Percentiles rank a stretch among this genome's conserved stretches.
These are phyloP conservation scores for Triticum aestivum DNA, from an alignment of 176 grass and related monocot species.

Conservation along the genomic window IWGSC_CS_RefSeq_v2.1 NC_057801.1:738688016-738688515, in stretches of 20 bases:
- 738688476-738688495: slow-evolving; percentile 15
- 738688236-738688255: background rate
- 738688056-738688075: background rate
- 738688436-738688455: background rate
- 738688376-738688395: background rate
- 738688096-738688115: slow-evolving; percentile 63
- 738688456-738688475: slow-evolving; percentile 5
- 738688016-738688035: slow-evolving; percentile 52
- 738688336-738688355: background rate
- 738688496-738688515: slow-evolving; percentile 7
- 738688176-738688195: slow-evolving; percentile 97
- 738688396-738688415: background rate
- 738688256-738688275: background rate
- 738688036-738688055: background rate
- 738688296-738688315: slow-evolving; percentile 21
- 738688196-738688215: background rate
- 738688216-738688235: too few species aligned
- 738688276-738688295: background rate
- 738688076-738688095: background rate
- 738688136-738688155: slow-evolving; percentile 75
- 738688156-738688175: slow-evolving; percentile 92
- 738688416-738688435: background rate
- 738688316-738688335: background rate
- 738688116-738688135: slow-evolving; percentile 94
- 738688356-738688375: background rate